Evolutionary conservation across 2,329 filamentous ascomycete genomes (phyloP), one percentile per base, ranked within the genome.

Genomic region (Talaromyces sp.): DNA sequence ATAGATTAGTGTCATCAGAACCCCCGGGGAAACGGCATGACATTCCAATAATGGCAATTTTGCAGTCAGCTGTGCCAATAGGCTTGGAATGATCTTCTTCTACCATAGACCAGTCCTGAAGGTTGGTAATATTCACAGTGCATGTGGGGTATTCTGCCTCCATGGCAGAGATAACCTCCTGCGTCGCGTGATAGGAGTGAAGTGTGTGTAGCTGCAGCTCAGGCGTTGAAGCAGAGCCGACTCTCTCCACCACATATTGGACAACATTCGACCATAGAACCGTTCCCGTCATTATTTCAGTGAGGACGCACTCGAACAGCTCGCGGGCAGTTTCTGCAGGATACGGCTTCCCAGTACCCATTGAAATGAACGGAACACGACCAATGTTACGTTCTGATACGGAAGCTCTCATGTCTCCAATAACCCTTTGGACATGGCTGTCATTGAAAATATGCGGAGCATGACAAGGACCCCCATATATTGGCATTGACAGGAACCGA

Each of bases 391-490:
- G 55, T 9, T 57, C 40, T 2, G 27, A 27, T 10, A 44, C 34
- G 4, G 55, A 57, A 16, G 7, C 14, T 18, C 27, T 47, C 27
- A 57, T 44, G 9, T 9, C 40, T 14, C 34, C 55, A 9, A 44
- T 31, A 8, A 47, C 55, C 3, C 36, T 28, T 57, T 42, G 34
- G 4, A 57, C 36, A 33, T 56, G 53, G 14, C 33, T 56, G n/a
- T 56, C 31, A 18, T 57, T 44, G 27, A 47, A 57, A 14, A 57
- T 57, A 27, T 57, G 34, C 6, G 55, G 55, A 7, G 36, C 55
- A 16, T 57, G 55, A 33, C 55, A 57, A 3, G 36, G 55, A 5
- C 55, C 55, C 16, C 55, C 55, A n/a, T 57, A 44, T 42, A 57
- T 57, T 16, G 34, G 55, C 34, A 57, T 42, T 7, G 55, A 44